Evolutionary conservation across 176 grass and related monocot species (phyloP).

Genomic region (Rhynchospora tenuis): DNA sequence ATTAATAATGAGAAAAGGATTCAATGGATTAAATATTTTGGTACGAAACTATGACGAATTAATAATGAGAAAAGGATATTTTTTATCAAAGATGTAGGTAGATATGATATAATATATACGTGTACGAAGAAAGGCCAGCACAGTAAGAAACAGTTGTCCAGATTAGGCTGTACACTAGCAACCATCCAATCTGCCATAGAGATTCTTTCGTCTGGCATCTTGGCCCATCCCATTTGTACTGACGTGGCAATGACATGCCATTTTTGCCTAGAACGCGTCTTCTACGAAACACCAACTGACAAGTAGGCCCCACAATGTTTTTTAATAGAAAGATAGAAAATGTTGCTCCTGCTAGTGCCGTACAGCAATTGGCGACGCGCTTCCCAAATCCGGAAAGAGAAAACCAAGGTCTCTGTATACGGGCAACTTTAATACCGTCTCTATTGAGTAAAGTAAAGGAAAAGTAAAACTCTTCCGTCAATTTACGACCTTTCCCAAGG

Average conservation of each 20-base stretch:
- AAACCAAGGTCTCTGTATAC: not conserved
- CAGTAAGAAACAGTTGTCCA: not conserved
- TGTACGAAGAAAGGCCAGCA: not conserved
- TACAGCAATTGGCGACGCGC: not conserved
- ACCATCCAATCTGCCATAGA: not conserved
- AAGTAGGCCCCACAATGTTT: not conserved
- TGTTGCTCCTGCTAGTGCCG: not conserved
- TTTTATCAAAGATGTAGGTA: not conserved
- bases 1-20: not conserved
- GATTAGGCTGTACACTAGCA: not conserved
- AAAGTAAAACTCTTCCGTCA: not conserved
- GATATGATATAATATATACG: not conserved
- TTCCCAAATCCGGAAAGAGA: not conserved
- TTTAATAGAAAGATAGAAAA: not conserved
- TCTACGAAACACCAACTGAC: not conserved
- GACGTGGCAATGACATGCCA: not conserved
- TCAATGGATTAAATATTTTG: not conserved
- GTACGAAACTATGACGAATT: not conserved
- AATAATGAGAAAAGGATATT: not conserved
- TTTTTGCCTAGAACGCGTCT: not conserved
- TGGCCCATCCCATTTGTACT: not conserved
- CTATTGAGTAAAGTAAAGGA: not conserved
- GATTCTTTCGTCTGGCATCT: conserved; percentile 1
- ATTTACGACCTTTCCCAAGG: not conserved
- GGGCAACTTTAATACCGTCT: too few species aligned